Evolutionary conservation across 2,329 filamentous ascomycete species (phyloP), one percentile per base, ranked within the genome.

Genomic region (Sclerotinia minor): DNA sequence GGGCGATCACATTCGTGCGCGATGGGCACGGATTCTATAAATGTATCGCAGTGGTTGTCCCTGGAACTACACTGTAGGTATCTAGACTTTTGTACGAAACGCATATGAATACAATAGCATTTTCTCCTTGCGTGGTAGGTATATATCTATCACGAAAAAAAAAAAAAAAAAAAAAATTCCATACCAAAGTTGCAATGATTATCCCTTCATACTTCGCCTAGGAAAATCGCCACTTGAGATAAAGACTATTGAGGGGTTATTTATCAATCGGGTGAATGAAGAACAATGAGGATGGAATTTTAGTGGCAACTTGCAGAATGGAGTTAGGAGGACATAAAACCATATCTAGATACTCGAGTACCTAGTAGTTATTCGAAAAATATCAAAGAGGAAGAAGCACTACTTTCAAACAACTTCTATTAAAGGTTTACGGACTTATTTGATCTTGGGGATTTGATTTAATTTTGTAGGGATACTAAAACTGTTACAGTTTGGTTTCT

Each of bases 201-300:
- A 59, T 59, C 38, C 38, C 38, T 59, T 38, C 55, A 45, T 59
- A 29, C 55, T 38, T 59, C 55, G 60, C 47, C 35, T 64, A 53
- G 8, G 17, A 64, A 52, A 64, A 64, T 64, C 44, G 60, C 60
- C 60, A 64, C 49, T n/a, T 41, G 1, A 53, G 32, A 54, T 64
- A 26, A 38, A 53, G 50, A 52, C 24, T n/a, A 64, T 53, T 41
- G 60, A 64, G 60, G 60, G 60, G 47, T 41, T 41, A 4, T 49
- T 64, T n/a, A n/a, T 53, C 47, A 29, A 49, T 32, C n/a, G 47
- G 47, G 49, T 53, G 32, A 35, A 29, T 26, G 24, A 21, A 58
- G 55, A 59, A 59, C 55, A 59, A 59, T 58, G 24, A 15, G 24
- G 3, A 45, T 41, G 38, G 29, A 29, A 59, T 59, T 59, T 29